Base-by-base conservation (phyloP, 208 protist genomes). In the Acanthamoeba royreba region DNA sequence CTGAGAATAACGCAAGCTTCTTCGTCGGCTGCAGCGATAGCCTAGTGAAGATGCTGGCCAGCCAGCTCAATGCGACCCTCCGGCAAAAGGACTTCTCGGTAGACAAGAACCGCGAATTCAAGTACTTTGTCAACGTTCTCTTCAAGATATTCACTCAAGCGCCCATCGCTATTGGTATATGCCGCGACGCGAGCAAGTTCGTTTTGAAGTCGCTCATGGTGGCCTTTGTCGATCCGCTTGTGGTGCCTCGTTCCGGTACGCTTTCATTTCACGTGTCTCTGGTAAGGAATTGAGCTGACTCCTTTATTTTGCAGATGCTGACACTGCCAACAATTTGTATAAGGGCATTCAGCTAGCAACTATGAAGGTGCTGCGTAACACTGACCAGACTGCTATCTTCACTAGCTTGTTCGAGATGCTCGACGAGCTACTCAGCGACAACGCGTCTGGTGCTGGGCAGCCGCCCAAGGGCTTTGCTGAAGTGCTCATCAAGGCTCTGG, bases 371-470 rank as follows among this genome's bases (percentile, higher is more conserved):
- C 63, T 92, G 58, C 53, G 63, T 11, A 92, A 92, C 58, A 79
- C 87, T 17, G 87, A 92, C 46, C 87, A 92, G 87, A 92, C 87
- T 4, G 87, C 61, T 43, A 33, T 92, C n/a, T 79, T 92, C 61
- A 55, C 87, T 31, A 79, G 55, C 22, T n/a, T 92, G 38, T 43
- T 92, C 28, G 58, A 92, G 87, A 81, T 92, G 43, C 2, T 55
- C 9, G 43, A 79, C 25, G 45, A 92, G 9, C 9, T 92, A 19
- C 42, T 69, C 5, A 40, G 40, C 43, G 31, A 19, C 55, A n/a
- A 52, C 38, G 13, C 58, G 9, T 33, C 58, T 2, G 28, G 55
- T 25, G 3, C 9, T 8, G 72, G 9, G 13, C 5, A 28, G 46
- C 17, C 31, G 61, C 87, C 87, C 33, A 69, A 58, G 52, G 53